Conservation (phyloP, 805 yeast species). For the Priceomyces castillae region DNA sequence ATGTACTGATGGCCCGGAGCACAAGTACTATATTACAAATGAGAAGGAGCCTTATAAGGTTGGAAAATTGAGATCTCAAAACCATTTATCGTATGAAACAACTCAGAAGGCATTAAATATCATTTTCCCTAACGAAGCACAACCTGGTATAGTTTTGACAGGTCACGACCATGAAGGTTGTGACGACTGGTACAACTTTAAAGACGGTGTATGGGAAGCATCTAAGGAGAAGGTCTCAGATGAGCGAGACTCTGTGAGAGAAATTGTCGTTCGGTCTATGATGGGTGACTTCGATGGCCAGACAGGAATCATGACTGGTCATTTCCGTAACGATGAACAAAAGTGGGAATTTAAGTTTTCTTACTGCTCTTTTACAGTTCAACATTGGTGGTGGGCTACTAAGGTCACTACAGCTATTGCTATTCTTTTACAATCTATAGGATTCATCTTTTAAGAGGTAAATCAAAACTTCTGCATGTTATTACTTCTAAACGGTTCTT, state of each 20-base stretch:
- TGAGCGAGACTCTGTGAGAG: constrained; percentile 49
- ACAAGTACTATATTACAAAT: constrained; percentile 45
- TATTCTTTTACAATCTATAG: constrained; percentile 27
- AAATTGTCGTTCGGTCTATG: constrained; percentile 84
- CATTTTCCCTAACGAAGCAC: constrained; percentile 59
- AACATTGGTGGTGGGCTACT: constrained; percentile 95
- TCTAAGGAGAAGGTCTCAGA: constrained; percentile 32
- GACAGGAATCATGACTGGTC: constrained; percentile 80
- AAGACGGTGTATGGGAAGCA: constrained; percentile 57
- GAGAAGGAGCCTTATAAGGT: constrained; percentile 64
- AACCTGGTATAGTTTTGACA: constrained; percentile 78
- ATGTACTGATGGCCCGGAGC: constrained; percentile 82
- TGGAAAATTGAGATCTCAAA: constrained; percentile 76
- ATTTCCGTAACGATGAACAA: constrained; percentile 40
- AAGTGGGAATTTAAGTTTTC: constrained; percentile 68
- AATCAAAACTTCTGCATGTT: too few relatives aligned
- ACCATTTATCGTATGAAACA: constrained; percentile 69
- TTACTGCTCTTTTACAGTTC: constrained; percentile 79
- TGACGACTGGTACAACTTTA: constrained; percentile 56
- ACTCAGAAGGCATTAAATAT: constrained; percentile 66
- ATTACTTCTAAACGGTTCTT: too few relatives aligned
- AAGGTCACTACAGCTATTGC: constrained; percentile 45
- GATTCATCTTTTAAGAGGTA: constrained; percentile 3
- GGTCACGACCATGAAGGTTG: constrained; percentile 99
- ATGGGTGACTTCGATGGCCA: constrained; percentile 97